Conservation (phyloP, 257 asterid species). For the Cordia subcordata region DNA sequence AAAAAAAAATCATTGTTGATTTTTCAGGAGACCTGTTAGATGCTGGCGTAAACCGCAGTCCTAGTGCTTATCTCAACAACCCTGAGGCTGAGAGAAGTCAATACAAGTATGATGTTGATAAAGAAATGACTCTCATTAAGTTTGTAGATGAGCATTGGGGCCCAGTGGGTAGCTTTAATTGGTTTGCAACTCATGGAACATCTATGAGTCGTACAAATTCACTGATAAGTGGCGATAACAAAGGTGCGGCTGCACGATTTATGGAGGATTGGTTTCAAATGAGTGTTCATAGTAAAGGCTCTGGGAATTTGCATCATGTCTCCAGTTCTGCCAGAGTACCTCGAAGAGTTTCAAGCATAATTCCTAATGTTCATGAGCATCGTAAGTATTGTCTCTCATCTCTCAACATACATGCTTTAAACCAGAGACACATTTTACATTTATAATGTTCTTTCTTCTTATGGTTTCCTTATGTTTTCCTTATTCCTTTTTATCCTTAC, state of each 20-base stretch:
- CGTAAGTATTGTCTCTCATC: conserved; percentile 40
- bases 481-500: too few species aligned
- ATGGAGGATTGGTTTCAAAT: conserved; percentile 94
- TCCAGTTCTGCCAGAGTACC: conserved; percentile 30
- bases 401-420: too few species aligned
- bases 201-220: conserved; percentile 96
- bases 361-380: conserved; percentile 46
- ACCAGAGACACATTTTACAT: too few species aligned
- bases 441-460: conserved; percentile 9
- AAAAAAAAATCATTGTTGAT: conserved; percentile 10
- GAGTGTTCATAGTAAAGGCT: conserved; percentile 22
- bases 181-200: conserved; percentile 99
- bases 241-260: conserved; percentile 96
- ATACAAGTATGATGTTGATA: conserved; percentile 80
- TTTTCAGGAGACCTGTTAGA: conserved; percentile 75
- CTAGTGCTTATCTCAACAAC: conserved; percentile 91
- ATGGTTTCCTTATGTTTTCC: too few species aligned
- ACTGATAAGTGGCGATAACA: conserved; percentile 92
- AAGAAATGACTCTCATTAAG: conserved; percentile 88
- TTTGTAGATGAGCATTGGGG: conserved; percentile 92
- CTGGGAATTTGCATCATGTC: conserved; percentile 1
- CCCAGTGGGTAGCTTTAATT: conserved; percentile 92
- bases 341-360: conserved; percentile 81
- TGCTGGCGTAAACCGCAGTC: conserved; percentile 93
- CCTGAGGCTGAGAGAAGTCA: conserved; percentile 80